Evolutionary conservation across 352 stramenopile genomes (phyloP), one percentile per base, ranked within the genome.

Genomic region (Phytophthora pinifolia): DNA sequence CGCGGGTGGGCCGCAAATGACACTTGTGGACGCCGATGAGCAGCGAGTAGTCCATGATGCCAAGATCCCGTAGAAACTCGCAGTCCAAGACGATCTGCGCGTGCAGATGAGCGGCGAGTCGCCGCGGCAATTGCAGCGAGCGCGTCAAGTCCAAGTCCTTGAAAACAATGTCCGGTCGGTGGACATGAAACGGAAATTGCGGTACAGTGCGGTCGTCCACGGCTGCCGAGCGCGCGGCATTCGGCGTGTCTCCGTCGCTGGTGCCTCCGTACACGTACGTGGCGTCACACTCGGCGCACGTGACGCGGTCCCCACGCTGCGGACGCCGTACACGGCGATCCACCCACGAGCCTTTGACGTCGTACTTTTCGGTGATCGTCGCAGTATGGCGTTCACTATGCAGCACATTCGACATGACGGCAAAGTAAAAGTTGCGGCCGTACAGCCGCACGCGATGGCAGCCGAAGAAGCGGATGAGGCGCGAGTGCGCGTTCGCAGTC

Each of bases 401-500:
- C n/a, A 91, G 50, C 30, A 91, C 79, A 46, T 91, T 91, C 2
- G 79, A 74, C 81, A 91, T 91, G 45, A 91, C 81, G 3, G 83
- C 76, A 64, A 91, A 91, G 54, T 86, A 88, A 52, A 91, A 89
- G 52, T 86, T 87, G 39, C 80, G 74, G 6, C 82, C 81, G 38
- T 94, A 94, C 8, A 96, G 66, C 5, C 72, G 70, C 25, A 96
- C 76, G 35, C 76, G 74, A 35, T 96, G 86, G 52, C 83, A 92
- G 15, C 86, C 86, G n/a, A 92, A 89, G 49, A 93, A 95, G 8
- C 86, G 79, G 31, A 89, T 94, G 29, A 96, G 70, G 14, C 88
- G 70, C 44, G 76, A 89, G 51, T 75, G 62, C 0, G 84, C 74
- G 35, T 91, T 67, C 36, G 46, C 52, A 36, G 70, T 68, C 22